Evolutionary conservation across 169 alveolate species (phyloP).

Genomic region (Babesia bovis): DNA sequence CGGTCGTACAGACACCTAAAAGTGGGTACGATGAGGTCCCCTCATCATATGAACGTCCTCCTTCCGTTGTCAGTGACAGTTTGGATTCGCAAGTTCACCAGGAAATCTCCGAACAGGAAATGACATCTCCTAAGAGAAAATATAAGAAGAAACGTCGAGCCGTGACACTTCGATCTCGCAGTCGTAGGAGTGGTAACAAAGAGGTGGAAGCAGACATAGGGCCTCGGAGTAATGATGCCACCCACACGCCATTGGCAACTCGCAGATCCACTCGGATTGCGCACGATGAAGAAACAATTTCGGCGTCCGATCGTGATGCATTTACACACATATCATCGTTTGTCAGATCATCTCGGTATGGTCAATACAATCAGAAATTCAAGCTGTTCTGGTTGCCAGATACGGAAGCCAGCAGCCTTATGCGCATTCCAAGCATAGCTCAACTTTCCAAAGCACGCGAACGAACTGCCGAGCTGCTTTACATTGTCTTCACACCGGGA

Average conservation of each 20-base stretch:
- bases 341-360: constrained; percentile 36
- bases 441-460: constrained; percentile 15
- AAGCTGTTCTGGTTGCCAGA: constrained; percentile 58
- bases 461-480: constrained; percentile 20
- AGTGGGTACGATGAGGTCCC: neutral
- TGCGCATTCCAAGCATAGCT: constrained; percentile 56
- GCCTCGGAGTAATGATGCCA: neutral
- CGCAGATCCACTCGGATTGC: neutral
- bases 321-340: constrained; percentile 11
- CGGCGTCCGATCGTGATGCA: neutral
- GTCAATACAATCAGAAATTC: constrained; percentile 35
- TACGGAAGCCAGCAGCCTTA: constrained; percentile 59
- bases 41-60: neutral
- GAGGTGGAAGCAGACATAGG: neutral
- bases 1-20: neutral
- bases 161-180: neutral
- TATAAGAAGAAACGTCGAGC: neutral
- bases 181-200: too few relatives aligned
- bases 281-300: neutral
- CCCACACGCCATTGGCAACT: constrained; percentile 14
- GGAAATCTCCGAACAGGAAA: neutral
- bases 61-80: neutral
- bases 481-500: constrained; percentile 55
- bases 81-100: neutral
- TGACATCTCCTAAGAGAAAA: neutral